phyloP scores from a whole-genome alignment of 2,329 filamentous ascomycete species.

The Hypoxylon sp. region DNA sequence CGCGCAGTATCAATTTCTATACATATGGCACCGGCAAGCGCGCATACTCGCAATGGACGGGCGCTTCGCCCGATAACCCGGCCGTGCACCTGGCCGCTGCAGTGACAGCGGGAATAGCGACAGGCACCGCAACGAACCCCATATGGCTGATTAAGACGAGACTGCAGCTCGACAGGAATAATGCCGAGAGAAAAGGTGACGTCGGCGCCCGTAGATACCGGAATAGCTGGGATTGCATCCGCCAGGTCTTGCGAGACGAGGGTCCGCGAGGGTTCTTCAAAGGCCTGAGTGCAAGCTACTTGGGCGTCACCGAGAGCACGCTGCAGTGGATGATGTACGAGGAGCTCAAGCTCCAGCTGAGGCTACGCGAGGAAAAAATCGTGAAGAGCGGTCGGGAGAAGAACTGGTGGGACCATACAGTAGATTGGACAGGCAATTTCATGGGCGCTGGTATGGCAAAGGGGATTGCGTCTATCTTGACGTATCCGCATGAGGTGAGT shows the following conservation, averaged over 20 bases:
- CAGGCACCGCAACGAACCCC: slow-evolving; percentile 92
- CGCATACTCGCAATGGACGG: slow-evolving; percentile 81
- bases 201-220: slow-evolving; percentile 77
- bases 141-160: slow-evolving; percentile 98
- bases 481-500: slow-evolving; percentile 91
- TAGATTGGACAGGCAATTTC: slow-evolving; percentile 84
- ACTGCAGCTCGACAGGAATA: slow-evolving; percentile 90
- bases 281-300: slow-evolving; percentile 90
- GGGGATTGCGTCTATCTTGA: slow-evolving; percentile 84
- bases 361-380: slow-evolving; percentile 72
- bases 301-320: slow-evolving; percentile 91
- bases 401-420: slow-evolving; percentile 79
- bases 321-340: slow-evolving; percentile 96
- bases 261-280: slow-evolving; percentile 88
- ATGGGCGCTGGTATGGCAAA: slow-evolving; percentile 87
- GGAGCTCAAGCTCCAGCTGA: slow-evolving; percentile 85
- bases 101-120: slow-evolving; percentile 83
- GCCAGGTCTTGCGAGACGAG: slow-evolving; percentile 84
- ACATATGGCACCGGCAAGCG: slow-evolving; percentile 93
- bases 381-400: slow-evolving; percentile 72
- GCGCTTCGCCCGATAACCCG: slow-evolving; percentile 76
- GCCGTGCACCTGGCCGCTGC: slow-evolving; percentile 86
- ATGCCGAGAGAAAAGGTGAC: slow-evolving; percentile 71
- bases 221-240: slow-evolving; percentile 90
- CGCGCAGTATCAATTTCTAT: slow-evolving; percentile 93